phyloP scores from a whole-genome alignment of 2,329 filamentous ascomycete genomes.

The Penicillium sp. region DNA sequence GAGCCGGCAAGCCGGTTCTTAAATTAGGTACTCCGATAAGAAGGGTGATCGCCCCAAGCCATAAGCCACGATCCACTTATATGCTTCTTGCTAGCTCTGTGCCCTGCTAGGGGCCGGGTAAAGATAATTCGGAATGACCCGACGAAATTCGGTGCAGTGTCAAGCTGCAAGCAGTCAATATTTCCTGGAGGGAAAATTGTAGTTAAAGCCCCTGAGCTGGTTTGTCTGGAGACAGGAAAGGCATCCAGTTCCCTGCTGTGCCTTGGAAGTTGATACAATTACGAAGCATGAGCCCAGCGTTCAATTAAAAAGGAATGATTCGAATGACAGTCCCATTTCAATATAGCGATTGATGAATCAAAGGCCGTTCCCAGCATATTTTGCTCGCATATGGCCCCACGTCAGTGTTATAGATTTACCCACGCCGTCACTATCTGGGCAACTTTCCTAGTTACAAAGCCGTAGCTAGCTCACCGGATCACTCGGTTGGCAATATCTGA shows the following conservation, averaged over 20 bases:
- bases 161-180: not conserved
- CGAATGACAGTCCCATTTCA: not conserved
- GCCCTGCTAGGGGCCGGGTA: not conserved
- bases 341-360: not conserved
- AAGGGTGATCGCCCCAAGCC: not conserved
- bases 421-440: not conserved
- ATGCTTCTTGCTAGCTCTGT: not conserved
- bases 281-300: no score
- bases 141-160: not conserved
- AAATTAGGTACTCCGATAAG: not conserved
- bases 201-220: not conserved
- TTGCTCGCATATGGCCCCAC: not conserved
- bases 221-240: not conserved
- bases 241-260: not conserved
- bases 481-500: not conserved
- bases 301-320: no score
- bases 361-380: not conserved
- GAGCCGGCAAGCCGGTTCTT: no score
- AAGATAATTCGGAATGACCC: not conserved
- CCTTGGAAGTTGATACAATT: not conserved
- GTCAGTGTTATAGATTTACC: slow-evolving; percentile 6
- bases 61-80: not conserved
- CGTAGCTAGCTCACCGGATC: not conserved
- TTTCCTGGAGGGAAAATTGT: not conserved
- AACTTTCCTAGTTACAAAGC: not conserved